phyloP scores from a whole-genome alignment of 768 basidiomycete species.

The Kwoniella newhampshirensis region DNA sequence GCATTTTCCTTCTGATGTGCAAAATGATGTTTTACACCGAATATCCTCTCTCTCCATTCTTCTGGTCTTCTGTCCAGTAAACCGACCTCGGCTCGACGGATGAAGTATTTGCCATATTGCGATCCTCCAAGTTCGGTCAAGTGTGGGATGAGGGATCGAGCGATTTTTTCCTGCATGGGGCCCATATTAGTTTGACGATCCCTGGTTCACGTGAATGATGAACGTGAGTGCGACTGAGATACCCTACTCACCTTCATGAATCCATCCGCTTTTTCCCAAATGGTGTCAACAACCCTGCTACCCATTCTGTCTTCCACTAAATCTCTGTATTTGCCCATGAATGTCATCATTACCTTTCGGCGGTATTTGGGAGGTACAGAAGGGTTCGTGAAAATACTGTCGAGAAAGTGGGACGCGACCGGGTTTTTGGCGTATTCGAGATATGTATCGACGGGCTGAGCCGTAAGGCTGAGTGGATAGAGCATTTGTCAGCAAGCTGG shows the following conservation, averaged over 20 bases:
- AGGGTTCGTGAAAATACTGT: constrained; percentile 67
- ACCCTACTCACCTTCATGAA: constrained; percentile 71
- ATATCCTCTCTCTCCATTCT: constrained; percentile 77
- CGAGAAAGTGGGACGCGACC: constrained; percentile 74
- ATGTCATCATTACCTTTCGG: constrained; percentile 68
- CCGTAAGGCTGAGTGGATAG: constrained; percentile 59
- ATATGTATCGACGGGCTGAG: constrained; percentile 64
- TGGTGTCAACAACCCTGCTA: constrained; percentile 83
- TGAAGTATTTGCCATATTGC: constrained; percentile 84
- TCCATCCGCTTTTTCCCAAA: constrained; percentile 86
- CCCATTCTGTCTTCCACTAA: constrained; percentile 90
- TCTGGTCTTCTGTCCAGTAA: constrained; percentile 74
- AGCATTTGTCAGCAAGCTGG: neutral
- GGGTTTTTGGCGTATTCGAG: constrained; percentile 64
- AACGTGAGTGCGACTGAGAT: neutral
- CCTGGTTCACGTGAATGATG: neutral
- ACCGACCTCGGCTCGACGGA: constrained; percentile 62
- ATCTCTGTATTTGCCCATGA: constrained; percentile 74
- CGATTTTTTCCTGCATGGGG: constrained; percentile 77
- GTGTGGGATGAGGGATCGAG: constrained; percentile 69
- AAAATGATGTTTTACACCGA: constrained; percentile 53
- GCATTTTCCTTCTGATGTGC: constrained; percentile 32
- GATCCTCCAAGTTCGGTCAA: constrained; percentile 72
- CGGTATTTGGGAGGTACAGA: constrained; percentile 66
- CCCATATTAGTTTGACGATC: neutral